Evolutionary conservation across 2,329 filamentous ascomycete genomes (phyloP).

Genomic region (Penicillium sp.): DNA sequence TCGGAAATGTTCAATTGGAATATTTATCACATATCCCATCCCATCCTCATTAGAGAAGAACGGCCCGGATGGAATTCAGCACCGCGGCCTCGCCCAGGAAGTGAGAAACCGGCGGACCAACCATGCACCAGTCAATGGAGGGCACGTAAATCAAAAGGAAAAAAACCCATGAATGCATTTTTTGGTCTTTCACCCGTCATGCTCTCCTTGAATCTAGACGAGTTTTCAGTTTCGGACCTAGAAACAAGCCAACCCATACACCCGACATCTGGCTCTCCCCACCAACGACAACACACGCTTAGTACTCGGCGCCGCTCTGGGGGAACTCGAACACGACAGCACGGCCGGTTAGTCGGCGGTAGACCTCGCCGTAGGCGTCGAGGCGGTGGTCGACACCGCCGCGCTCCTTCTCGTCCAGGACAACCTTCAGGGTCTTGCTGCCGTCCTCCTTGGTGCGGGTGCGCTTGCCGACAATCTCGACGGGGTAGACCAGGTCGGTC

Average conservation of each 20-base stretch:
- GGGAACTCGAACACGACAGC: slow-evolving; percentile 98
- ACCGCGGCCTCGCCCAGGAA: slow-evolving; percentile 21
- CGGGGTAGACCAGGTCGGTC: slow-evolving; percentile 95
- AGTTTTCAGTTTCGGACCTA: slow-evolving; percentile 24
- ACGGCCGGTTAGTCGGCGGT: slow-evolving; percentile 96
- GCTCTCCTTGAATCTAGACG: slow-evolving; percentile 27
- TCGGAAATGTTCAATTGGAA: slow-evolving; percentile 29
- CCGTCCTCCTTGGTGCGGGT: slow-evolving; percentile 98
- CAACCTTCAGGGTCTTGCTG: slow-evolving; percentile 97
- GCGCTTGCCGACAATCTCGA: slow-evolving; percentile 99
- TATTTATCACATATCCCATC: slow-evolving; percentile 28
- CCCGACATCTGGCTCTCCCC: slow-evolving; percentile 23
- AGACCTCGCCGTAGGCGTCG: slow-evolving; percentile 99
- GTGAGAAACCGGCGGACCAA: slow-evolving; percentile 17
- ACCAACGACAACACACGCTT: slow-evolving; percentile 47
- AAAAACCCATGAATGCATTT: slow-evolving; percentile 31
- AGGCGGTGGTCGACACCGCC: slow-evolving; percentile 99
- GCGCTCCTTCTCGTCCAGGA: slow-evolving; percentile 99
- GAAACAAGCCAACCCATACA: slow-evolving; percentile 28
- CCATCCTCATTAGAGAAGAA: slow-evolving; percentile 28
- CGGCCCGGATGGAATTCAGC: slow-evolving; percentile 21
- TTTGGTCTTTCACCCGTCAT: slow-evolving; percentile 29
- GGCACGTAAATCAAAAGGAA: slow-evolving; percentile 28
- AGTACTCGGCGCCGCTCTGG: slow-evolving; percentile 79
- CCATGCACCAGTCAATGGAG: slow-evolving; percentile 22